Conservation (phyloP, 345 rosid species). For the Syzygium aqueum region DNA sequence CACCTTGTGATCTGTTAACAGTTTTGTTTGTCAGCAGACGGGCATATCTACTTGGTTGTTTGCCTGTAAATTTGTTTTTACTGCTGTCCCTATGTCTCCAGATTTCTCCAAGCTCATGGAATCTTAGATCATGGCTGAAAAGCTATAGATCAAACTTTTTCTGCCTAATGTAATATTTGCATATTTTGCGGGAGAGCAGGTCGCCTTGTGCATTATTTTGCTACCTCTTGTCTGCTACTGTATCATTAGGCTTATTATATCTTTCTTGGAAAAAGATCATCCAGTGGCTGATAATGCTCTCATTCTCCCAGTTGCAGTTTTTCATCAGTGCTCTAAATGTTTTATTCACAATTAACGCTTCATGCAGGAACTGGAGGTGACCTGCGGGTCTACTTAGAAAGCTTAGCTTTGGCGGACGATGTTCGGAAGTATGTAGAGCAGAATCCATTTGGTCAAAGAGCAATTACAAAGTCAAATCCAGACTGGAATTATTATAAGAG, state of each 20-base stretch:
- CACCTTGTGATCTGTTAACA: neutral
- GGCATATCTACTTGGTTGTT: neutral
- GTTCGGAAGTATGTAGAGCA: slow-evolving; percentile 52
- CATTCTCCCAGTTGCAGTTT: neutral
- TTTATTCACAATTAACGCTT: neutral
- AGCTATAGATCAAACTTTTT: neutral
- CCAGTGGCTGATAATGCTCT: neutral
- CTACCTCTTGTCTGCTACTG: neutral
- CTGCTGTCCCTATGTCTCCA: neutral
- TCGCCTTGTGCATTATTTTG: neutral
- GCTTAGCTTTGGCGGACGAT: slow-evolving; percentile 39
- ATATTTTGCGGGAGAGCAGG: neutral
- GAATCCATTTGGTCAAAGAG: slow-evolving; percentile 74
- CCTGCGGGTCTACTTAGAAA: slow-evolving; percentile 62
- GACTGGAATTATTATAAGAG: slow-evolving; percentile 50
- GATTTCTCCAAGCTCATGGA: neutral
- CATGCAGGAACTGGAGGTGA: slow-evolving; percentile 73
- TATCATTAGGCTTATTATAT: neutral
- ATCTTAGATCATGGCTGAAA: neutral
- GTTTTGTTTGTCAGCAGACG: neutral
- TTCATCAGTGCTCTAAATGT: neutral
- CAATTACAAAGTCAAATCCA: slow-evolving; percentile 44
- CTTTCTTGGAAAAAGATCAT: neutral
- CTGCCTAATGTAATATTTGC: neutral
- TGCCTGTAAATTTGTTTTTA: neutral